Evolutionary conservation across 345 rosid species (phyloP).

Genomic region (Excoecaria cochinchinensis): DNA sequence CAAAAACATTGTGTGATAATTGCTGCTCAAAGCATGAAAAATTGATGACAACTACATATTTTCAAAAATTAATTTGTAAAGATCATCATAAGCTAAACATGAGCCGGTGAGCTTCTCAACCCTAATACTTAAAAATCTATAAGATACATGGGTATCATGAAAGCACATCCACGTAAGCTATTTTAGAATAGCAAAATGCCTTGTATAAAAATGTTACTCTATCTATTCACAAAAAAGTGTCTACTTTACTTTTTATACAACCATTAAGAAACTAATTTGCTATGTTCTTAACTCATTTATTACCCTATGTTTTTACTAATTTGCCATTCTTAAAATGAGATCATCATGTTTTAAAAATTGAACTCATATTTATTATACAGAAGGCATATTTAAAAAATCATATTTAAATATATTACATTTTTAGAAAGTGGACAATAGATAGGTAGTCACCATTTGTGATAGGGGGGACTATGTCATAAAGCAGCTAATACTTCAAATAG

Average conservation of each 20-base stretch:
- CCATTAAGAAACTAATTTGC: no score
- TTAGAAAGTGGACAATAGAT: no score
- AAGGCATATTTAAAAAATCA: no score
- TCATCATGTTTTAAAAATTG: no score
- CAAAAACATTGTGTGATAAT: not conserved
- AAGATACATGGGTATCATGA: not conserved
- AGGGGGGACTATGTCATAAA: not conserved
- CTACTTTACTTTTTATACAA: no score
- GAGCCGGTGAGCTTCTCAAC: not conserved
- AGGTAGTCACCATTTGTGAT: no score
- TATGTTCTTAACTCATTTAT: no score
- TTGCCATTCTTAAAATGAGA: no score
- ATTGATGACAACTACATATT: not conserved
- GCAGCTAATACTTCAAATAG: not conserved
- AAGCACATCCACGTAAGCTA: not conserved
- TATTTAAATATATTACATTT: no score
- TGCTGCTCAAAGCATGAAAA: conserved; percentile 1
- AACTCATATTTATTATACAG: no score
- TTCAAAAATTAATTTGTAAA: not conserved
- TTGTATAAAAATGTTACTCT: not conserved
- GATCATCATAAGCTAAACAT: not conserved
- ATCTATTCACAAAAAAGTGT: not conserved
- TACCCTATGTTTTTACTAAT: no score
- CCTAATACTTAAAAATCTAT: not conserved
- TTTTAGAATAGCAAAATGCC: not conserved